Base-by-base conservation (phyloP, 1,284 basidiomycete species). In the Calocybe gambosa region DNA sequence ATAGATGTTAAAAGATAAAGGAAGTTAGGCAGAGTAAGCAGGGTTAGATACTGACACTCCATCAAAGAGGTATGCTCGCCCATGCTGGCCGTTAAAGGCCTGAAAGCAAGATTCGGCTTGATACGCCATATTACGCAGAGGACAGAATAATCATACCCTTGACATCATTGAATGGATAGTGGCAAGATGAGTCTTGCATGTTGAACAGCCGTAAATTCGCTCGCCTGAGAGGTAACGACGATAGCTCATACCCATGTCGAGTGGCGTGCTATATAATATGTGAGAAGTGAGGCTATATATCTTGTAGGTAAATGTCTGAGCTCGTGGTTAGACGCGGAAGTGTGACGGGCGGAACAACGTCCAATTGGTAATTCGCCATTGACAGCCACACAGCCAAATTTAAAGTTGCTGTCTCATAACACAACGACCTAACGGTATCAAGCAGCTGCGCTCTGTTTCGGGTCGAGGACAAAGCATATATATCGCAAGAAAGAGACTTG, bases 51-150 rank as follows among this genome's bases (percentile, higher is more conserved):
- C 89, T 76, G 66, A 93, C 91, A 95, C 93, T 57, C 77, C 78
- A 43, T 93, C 88, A 59, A 98, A 93, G 47, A 98, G 82, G 64
- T 94, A 94, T 15, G 95, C 95, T 45, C 89, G 76, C 19, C 95
- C 95, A 63, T 97, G 92, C 66, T 96, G 93, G 12, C 95, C 94
- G 57, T 86, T 91, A 74, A 93, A 94, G 39, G 88, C 85, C 90
- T 93, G 62, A 21, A 50, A 55, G 26, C n/a, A 34, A 34, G 31
- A 34, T 34, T 34, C 3, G 31, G 4, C 31, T 34, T 34, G 15
- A 13, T 12, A 7, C 31, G 15, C 15, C 31, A 34, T 34, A n/a
- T 34, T 15, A 34, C 31, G 7, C 21, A 8, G n/a, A 16, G 15
- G 31, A 42, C 41, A 13, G 40, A 21, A 40, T 43, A 45, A 20